Base-by-base conservation (phyloP, 1,284 basidiomycete genomes). In the Heterobasidion occidentale region DNA sequence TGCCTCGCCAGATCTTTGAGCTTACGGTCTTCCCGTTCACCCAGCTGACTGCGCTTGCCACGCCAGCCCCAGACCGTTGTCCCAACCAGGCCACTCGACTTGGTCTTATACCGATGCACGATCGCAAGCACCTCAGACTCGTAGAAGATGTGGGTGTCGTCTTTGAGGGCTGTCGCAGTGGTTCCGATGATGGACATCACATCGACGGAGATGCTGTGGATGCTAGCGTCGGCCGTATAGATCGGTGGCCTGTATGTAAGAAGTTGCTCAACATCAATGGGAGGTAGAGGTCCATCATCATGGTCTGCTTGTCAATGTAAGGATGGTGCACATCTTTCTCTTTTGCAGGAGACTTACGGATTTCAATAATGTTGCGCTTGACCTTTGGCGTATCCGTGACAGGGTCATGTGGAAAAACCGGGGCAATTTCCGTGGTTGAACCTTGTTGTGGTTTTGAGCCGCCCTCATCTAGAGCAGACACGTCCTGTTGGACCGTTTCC, bases 31-130 rank as follows among this genome's bases (percentile, higher is more conserved):
- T 88, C 89, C 49, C 71, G 72, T 52, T 84, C 81, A 1, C 78
- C 79, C 19, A 76, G 62, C 36, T 68, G 70, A 44, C 77, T 74
- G 44, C 73, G 74, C 55, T 75, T 78, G 0, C 89, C 89, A 27
- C 71, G 70, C 89, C 89, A 92, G 19, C 78, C 79, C 87, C 88
- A 91, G 11, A 92, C 78, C 33, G 74, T 77, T 6, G 82, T 90
- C 27, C 74, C 71, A 3, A 83, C 88, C 19, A 92, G 73, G n/a
- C 86, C 84, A 34, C 69, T 83, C 14, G 76, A 73, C 56, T 74
- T 80, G 1, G 78, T 78, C 65, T 90, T 91, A 20, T 71, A 77
- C 6, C 89, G 79, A 64, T 89, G 79, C 11, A 91, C 74, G 52
- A 91, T 73, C 1, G 79, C 80, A 19, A 90, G 70, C 6, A 83